Evolutionary conservation across 345 rosid species (phyloP).

Genomic region (Melastoma malabathricum): DNA sequence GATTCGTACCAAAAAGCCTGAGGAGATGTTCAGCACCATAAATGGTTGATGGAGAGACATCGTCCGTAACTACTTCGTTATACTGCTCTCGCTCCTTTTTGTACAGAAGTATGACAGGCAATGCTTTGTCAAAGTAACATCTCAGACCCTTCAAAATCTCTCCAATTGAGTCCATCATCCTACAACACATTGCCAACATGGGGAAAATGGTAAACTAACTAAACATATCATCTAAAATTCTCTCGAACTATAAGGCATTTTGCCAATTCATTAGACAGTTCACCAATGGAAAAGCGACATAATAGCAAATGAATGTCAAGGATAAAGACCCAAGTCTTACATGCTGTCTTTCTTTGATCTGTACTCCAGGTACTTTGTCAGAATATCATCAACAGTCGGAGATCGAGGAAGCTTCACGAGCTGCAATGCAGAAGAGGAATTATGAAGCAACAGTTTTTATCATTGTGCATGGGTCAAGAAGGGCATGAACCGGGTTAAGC

Average conservation of each 20-base stretch:
- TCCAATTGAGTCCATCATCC: constrained; percentile 47
- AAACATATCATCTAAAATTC: too few relatives aligned
- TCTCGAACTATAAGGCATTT: too few relatives aligned
- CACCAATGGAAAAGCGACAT: too few relatives aligned
- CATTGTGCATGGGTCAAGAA: not conserved
- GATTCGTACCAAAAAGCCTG: constrained; percentile 56
- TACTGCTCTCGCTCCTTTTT: constrained; percentile 79
- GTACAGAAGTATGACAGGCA: constrained; percentile 71
- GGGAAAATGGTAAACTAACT: not conserved
- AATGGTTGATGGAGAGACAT: constrained; percentile 52
- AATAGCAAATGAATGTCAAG: too few relatives aligned
- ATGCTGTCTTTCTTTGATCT: constrained; percentile 77
- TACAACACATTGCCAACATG: constrained; percentile 14
- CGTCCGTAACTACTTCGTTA: constrained; percentile 29
- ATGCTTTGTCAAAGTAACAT: constrained; percentile 76
- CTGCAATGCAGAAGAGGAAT: constrained; percentile 27
- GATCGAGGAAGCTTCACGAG: constrained; percentile 89
- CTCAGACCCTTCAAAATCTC: constrained; percentile 70
- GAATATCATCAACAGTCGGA: constrained; percentile 76
- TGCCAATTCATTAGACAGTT: too few relatives aligned
- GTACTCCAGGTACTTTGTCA: constrained; percentile 72
- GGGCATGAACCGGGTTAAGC: too few relatives aligned
- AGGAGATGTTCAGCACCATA: constrained; percentile 79
- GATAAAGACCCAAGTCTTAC: constrained; percentile 22
- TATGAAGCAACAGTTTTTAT: constrained; percentile 3